phyloP scores from a whole-genome alignment of 768 basidiomycete genomes.

The Inosperma sp. region DNA sequence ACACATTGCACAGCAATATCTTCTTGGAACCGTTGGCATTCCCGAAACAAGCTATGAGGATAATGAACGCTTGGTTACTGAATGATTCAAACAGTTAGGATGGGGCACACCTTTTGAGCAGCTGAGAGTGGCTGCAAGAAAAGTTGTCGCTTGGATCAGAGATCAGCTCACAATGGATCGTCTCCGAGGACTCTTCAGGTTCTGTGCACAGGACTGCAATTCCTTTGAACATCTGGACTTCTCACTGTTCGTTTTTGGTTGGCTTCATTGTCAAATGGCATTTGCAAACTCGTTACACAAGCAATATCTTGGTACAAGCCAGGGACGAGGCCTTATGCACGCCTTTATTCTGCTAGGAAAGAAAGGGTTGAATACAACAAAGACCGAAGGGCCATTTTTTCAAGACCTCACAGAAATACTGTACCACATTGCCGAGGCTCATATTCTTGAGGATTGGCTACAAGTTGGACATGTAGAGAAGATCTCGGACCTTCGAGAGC shows the following conservation, averaged over 20 bases:
- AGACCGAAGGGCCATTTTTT: conserved; percentile 31
- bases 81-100: conserved; percentile 31
- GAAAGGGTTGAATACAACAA: conserved; percentile 24
- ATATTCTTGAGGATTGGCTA: conserved; percentile 33
- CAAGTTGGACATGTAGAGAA: conserved; percentile 19
- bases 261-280: conserved; percentile 41
- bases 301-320: conserved; percentile 35
- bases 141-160: conserved; percentile 31
- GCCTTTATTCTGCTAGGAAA: conserved; percentile 29
- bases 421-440: conserved; percentile 34
- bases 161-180: conserved; percentile 36
- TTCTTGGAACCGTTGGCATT: conserved; percentile 33
- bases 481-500: conserved; percentile 24
- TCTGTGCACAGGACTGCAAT: conserved; percentile 34
- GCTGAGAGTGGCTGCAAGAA: conserved; percentile 19
- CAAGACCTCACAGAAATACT: conserved; percentile 35
- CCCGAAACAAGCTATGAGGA: conserved; percentile 40
- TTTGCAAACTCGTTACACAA: conserved; percentile 37
- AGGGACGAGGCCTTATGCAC: conserved; percentile 24
- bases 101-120: conserved; percentile 17
- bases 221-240: conserved; percentile 37
- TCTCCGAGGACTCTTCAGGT: conserved; percentile 35
- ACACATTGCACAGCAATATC: conserved; percentile 29
- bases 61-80: conserved; percentile 26
- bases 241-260: conserved; percentile 31